Evolutionary conservation across 2,329 filamentous ascomycete genomes (phyloP).

Genomic region (Botrytis paeoniae): DNA sequence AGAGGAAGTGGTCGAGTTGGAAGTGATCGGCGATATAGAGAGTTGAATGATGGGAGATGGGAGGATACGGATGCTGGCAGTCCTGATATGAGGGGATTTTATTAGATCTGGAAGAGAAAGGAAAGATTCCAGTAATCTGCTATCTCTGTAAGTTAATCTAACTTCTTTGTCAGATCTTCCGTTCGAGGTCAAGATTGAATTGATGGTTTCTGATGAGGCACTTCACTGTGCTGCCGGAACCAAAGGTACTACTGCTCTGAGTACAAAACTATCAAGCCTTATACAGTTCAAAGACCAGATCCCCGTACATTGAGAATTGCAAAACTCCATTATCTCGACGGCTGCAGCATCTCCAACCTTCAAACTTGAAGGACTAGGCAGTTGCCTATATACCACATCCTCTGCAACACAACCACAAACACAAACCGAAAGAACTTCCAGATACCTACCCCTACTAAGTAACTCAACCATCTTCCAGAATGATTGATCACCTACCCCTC

Average conservation of each 20-base stretch:
- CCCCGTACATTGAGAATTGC: fast-evolving
- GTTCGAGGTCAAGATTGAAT: neutral
- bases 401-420: neutral
- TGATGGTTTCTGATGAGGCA: too few relatives aligned
- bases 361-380: too few relatives aligned
- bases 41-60: neutral
- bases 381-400: neutral
- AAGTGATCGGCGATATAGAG: neutral
- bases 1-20: neutral
- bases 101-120: neutral
- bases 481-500: neutral
- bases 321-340: neutral
- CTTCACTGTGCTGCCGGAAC: neutral
- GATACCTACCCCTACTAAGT: fast-evolving
- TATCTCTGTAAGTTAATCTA: neutral
- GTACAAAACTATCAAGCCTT: neutral
- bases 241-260: neutral
- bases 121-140: neutral
- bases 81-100: neutral
- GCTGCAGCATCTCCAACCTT: neutral
- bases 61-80: neutral
- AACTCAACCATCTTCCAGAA: neutral
- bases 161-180: neutral
- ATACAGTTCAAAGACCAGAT: neutral
- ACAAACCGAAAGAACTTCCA: neutral